Conservation (phyloP, 2,329 filamentous ascomycete genomes). For the Phialemonium atrogriseum region DNA sequence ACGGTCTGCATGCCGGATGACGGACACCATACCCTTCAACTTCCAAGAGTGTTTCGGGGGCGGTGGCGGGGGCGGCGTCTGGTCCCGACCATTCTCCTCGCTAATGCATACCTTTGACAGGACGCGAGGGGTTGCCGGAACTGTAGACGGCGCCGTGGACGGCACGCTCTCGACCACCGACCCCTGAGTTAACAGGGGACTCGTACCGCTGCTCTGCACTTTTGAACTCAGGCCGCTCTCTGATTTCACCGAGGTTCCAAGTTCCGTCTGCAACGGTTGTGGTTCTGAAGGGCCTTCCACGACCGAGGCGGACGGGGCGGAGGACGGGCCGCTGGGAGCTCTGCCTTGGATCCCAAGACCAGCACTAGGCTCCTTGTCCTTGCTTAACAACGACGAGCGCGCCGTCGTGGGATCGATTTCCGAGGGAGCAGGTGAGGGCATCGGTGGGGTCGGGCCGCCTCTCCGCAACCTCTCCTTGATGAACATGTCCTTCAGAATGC, state of each 20-base stretch:
- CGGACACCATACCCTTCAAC: conserved; percentile 92
- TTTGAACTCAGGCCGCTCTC: conserved; percentile 15
- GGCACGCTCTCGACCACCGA: conserved; percentile 20
- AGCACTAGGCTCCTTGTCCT: conserved; percentile 17
- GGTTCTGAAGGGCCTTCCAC: too few species aligned
- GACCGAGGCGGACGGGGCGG: neutral
- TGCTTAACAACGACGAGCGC: conserved; percentile 17
- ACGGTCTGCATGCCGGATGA: conserved; percentile 91
- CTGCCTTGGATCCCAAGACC: conserved; percentile 11
- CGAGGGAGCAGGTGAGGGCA: conserved; percentile 36
- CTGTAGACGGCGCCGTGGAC: conserved; percentile 28
- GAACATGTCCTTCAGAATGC: conserved; percentile 82
- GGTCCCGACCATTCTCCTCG: conserved; percentile 22
- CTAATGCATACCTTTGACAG: conserved; percentile 21
- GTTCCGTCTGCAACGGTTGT: neutral
- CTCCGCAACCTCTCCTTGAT: conserved; percentile 65
- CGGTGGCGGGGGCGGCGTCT: conserved; percentile 53
- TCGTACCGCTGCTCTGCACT: conserved; percentile 13
- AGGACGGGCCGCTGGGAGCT: conserved; percentile 2
- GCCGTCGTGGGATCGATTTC: conserved; percentile 30
- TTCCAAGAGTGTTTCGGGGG: conserved; percentile 91
- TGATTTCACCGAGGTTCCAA: conserved; percentile 16
- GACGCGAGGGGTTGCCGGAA: conserved; percentile 30
- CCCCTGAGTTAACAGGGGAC: conserved; percentile 13
- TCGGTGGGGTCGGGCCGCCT: conserved; percentile 49